phyloP scores from a whole-genome alignment of 2,329 filamentous ascomycete genomes.

The Sclerotinia sclerotiorum region DNA sequence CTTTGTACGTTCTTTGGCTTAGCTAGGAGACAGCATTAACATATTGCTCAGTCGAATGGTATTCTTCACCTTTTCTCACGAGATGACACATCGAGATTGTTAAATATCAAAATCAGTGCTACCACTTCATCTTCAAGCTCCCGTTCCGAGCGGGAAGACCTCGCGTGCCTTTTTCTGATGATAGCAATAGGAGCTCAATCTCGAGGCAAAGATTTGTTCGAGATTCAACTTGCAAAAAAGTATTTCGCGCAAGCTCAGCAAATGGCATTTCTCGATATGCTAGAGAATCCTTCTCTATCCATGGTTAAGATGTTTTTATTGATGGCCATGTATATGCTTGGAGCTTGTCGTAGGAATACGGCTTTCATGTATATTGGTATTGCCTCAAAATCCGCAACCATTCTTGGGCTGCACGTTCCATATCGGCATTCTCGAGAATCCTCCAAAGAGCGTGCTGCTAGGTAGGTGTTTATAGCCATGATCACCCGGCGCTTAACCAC shows the following conservation, averaged over 20 bases:
- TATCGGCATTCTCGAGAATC: slow-evolving; percentile 1
- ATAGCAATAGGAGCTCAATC: slow-evolving; percentile 20
- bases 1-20: neutral
- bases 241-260: slow-evolving; percentile 17
- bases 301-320: slow-evolving; percentile 12
- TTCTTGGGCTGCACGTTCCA: slow-evolving; percentile 16
- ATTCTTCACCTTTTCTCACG: slow-evolving; percentile 9
- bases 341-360: slow-evolving; percentile 10
- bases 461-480: neutral
- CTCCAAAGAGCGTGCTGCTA: slow-evolving; percentile 5
- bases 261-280: slow-evolving; percentile 13
- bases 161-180: slow-evolving; percentile 14
- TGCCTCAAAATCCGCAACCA: slow-evolving; percentile 16
- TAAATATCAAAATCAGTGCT: slow-evolving; percentile 4
- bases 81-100: slow-evolving; percentile 12
- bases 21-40: neutral
- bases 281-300: slow-evolving; percentile 9
- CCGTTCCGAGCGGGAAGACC: slow-evolving; percentile 4
- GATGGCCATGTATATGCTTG: slow-evolving; percentile 19
- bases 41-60: slow-evolving; percentile 3
- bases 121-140: neutral
- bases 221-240: slow-evolving; percentile 10
- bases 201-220: neutral
- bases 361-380: slow-evolving; percentile 18
- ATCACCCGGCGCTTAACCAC: neutral